phyloP scores from a whole-genome alignment of 2,329 filamentous ascomycete genomes.

The Fusarium oligoseptatum region DNA sequence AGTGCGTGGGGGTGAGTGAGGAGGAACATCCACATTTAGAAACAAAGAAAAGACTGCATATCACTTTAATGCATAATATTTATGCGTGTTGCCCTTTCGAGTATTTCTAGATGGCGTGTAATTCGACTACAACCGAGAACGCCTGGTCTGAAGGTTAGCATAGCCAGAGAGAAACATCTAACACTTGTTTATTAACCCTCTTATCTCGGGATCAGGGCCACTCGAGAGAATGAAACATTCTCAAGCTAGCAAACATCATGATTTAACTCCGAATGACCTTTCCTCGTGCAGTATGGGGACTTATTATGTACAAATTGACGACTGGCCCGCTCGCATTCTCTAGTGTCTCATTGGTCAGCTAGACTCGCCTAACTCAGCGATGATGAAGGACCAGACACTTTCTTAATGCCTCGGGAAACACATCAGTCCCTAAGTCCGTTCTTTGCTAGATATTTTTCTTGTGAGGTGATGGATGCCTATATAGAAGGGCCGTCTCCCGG shows the following conservation, averaged over 20 bases:
- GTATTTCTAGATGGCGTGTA: background rate
- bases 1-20: background rate
- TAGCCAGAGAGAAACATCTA: background rate
- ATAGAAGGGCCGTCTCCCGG: background rate
- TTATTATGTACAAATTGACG: background rate
- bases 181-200: background rate
- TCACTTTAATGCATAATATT: no score
- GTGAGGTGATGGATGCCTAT: background rate
- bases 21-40: background rate
- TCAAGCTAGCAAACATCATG: background rate
- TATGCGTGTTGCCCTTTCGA: background rate
- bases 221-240: no score
- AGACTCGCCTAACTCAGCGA: background rate
- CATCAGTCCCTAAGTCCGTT: background rate
- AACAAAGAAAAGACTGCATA: background rate
- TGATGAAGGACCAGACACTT: background rate
- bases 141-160: background rate
- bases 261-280: background rate
- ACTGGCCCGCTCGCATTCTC: conserved; percentile 4
- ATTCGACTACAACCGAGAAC: background rate
- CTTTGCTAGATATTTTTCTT: background rate
- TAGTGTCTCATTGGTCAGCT: background rate
- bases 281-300: background rate
- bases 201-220: background rate
- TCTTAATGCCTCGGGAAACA: background rate